Evolutionary conservation across 1,139 yeast species (phyloP), one percentile per base, ranked within the genome.

Genomic region (Candida tetrigidarum): DNA sequence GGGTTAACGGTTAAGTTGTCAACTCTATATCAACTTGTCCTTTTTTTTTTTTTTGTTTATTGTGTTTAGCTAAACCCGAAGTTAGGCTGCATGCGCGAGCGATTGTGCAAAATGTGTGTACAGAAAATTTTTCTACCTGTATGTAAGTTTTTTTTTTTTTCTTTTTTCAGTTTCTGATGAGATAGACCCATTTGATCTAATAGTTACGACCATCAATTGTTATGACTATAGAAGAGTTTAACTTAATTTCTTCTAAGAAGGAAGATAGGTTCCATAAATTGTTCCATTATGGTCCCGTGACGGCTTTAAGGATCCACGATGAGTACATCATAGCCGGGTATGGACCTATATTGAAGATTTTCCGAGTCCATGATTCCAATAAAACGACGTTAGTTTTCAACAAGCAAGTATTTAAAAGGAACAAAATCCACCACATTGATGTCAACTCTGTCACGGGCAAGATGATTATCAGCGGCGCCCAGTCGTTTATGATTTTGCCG

Each of bases 351-450:
- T 61, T 90, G 44, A 78, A 80, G 56, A 67, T 83, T 2, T 87
- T 79, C 63, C 68, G 78, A 49, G 41, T 61, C n/a, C 44, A 40
- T 5, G 41, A 43, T 3, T 43, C 28, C 9, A 70, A 76, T 63
- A 55, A 57, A 32, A 75, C 78, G 6, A 51, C 60, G 25, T 63
- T 78, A 28, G 33, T 81, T 4, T 62, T 61, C 43, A 59, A 67
- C n/a, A 63, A 68, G 35, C 74, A 74, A 46, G 62, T 88, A 0
- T 86, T 93, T 59, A 62, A 66, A 18, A 74, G 84, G 48, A 90
- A 90, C 63, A 91, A 89, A 57, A 83, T 93, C 39, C 97, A 92
- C 61, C 86, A 88, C 16, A 81, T 93, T 20, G 62, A 74, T 3
- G 60, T 80, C 6, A 59, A 66, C 36, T 53, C 56, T 1, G 62